Evolutionary conservation across 2,329 filamentous ascomycete genomes (phyloP).

Genomic region (Aspergillus terreus): DNA sequence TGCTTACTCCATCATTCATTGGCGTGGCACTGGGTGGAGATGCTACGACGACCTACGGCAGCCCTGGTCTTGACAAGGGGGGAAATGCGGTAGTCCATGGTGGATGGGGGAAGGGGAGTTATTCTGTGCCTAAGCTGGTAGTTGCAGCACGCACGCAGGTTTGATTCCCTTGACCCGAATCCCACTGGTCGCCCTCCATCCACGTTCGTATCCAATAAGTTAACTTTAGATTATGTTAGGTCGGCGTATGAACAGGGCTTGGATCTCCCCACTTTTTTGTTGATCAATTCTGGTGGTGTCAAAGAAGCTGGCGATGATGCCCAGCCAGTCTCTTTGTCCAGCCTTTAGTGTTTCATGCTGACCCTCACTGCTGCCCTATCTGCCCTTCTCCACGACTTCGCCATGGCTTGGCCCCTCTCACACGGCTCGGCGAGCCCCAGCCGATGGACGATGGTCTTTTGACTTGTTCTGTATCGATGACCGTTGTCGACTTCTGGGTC

Average conservation of each 20-base stretch:
- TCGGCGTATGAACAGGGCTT: slow-evolving; percentile 16
- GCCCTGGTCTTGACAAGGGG: slow-evolving; percentile 18
- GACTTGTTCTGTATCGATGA: slow-evolving; percentile 2
- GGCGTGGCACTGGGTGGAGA: slow-evolving; percentile 18
- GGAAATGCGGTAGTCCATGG: too few species aligned
- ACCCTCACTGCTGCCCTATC: slow-evolving; percentile 7
- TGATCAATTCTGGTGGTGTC: slow-evolving; percentile 16
- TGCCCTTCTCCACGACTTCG: slow-evolving; percentile 12
- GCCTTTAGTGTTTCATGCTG: slow-evolving; percentile 18
- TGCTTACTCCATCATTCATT: slow-evolving; percentile 15
- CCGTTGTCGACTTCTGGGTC: slow-evolving; percentile 13
- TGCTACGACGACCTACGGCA: slow-evolving; percentile 21
- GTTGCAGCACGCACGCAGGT: slow-evolving; percentile 17
- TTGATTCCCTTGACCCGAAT: slow-evolving; percentile 19
- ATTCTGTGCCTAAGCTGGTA: slow-evolving; percentile 16
- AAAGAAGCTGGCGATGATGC: slow-evolving; percentile 12
- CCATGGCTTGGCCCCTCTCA: slow-evolving; percentile 19
- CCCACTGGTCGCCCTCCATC: slow-evolving; percentile 14
- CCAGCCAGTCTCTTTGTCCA: slow-evolving; percentile 12
- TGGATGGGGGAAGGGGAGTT: background rate
- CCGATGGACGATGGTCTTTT: slow-evolving; percentile 9
- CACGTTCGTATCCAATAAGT: slow-evolving; percentile 21
- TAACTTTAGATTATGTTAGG: slow-evolving; percentile 16
- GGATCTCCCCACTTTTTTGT: slow-evolving; percentile 14
- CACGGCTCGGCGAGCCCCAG: slow-evolving; percentile 16